Base-by-base conservation (phyloP, 192 early-diverging fungal species). In the Nowakowskiella sp. region DNA sequence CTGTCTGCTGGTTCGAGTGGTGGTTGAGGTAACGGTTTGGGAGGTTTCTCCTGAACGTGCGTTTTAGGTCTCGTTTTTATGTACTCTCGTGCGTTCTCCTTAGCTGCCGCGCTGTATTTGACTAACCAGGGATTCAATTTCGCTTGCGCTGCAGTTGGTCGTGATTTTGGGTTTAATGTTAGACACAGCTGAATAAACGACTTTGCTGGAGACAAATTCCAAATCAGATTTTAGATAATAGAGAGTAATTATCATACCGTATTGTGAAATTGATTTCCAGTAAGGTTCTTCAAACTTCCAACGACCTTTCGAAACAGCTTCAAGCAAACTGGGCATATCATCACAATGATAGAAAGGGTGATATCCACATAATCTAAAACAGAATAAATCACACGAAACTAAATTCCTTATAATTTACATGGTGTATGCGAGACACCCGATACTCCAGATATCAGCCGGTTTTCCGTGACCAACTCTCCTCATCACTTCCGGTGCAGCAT, bases 401-500 rank as follows among this genome's bases (percentile, higher is more conserved):
- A 28, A 50, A 29, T 34, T 4, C 16, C 49, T n/a, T n/a, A n/a
- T n/a, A 39, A 4, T 4, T 6, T 21, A 4, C 13, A 50, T 34
- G 4, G 4, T 50, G 23, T 67, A 7, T 47, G 74, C 70, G 46
- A 79, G 71, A 3, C 73, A 68, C 29, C 78, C 78, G 39, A 81
- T 39, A 44, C 67, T 71, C 78, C 78, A 81, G 31, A 81, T 53
- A 53, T 81, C 78, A 4, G 72, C 78, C 2, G 78, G 78, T 30
- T 71, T 76, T 23, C 73, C 72, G 62, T 81, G 59, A 22, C 76
- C 76, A 44, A 62, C 56, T 27, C 68, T 66, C 47, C 60, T 49
- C 46, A 81, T 46, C 8, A 81, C 72, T 57, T 81, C 78, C 32
- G 78, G 78, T 2, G 78, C 68, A 46, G 72, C 73, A 57, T 78